Evolutionary conservation across 2,329 filamentous ascomycete species (phyloP), one percentile per base, ranked within the genome.

Genomic region (Zymoseptoria ardabiliae): DNA sequence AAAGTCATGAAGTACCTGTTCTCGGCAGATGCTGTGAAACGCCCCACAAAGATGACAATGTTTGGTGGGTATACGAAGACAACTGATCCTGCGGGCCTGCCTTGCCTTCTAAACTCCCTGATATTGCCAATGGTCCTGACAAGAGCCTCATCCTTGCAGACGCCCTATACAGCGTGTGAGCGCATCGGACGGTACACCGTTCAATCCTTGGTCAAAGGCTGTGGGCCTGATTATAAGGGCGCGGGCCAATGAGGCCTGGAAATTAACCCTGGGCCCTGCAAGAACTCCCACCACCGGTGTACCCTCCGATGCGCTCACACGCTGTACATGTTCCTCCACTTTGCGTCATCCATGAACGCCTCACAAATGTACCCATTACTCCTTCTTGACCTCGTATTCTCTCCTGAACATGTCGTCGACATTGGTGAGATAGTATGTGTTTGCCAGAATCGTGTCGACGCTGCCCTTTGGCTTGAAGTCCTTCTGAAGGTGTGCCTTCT

Each of bases 401-500:
- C 79, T 73, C 64, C 77, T 73, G 76, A 80, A 81, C 78, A 80
- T 78, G 68, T 77, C 73, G 66, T 81, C 78, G 54, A 81, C 72
- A 59, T 73, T 69, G 57, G 77, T 78, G 58, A 81, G 76, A 70
- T 81, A 81, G 72, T 81, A 81, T 7, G 78, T 79, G 55, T 77
- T 78, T 3, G 77, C 74, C 61, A 76, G 69, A 49, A 81, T 71
- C 55, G 71, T 74, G 35, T 79, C 78, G 41, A 71, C 65, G 62
- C 69, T 74, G 61, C 78, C 79, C 56, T 69, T 65, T 23, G 79
- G 79, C 59, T 71, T 75, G 72, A 77, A 81, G 68, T 75, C 72
- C 72, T 78, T 79, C 75, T 81, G 74, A 59, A 81, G 67, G 63
- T 81, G 78, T 54, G 79, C 79, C 62, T 75, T 72, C 73, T 80